Evolutionary conservation across 352 stramenopile species (phyloP), one percentile per base, ranked within the genome.

Genomic region (Phytophthora tentaculata): DNA sequence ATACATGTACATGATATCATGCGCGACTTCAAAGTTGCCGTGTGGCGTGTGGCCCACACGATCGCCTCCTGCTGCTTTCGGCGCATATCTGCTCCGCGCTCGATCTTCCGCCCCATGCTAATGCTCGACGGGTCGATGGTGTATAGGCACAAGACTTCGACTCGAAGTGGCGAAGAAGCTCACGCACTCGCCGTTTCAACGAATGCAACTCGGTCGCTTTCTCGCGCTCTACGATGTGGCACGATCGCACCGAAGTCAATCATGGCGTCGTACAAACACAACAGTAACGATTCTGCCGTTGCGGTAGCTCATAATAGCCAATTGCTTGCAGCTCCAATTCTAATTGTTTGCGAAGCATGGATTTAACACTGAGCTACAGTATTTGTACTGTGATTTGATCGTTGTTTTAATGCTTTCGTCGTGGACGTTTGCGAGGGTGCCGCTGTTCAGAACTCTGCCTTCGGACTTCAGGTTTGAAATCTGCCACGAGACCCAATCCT

Each of bases 41-140:
- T 32, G 23, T 64, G 13, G 23, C 43, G 23, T 64, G 13, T 29
- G 45, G n/a, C n/a, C 54, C 55, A 64, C 62, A 69, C 35, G 35
- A 45, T 55, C 32, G 17, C 5, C 20, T 19, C 62, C 62, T 69
- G 55, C 62, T 69, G 54, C 62, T 69, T 69, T 69, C 61, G 39
- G 17, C 32, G 53, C 51, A 56, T 63, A 32, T 62, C 61, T 48
- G 19, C 26, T 20, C 20, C 17, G 6, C 26, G 19, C 37, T 61
- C 29, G 29, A 66, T 66, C 48, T 66, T 66, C 56, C 56, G 56
- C 63, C 49, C 35, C 41, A 41, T 50, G 19, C 28, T 8, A 32
- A 32, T 32, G 28, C 5, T 32, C n/a, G n/a, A n/a, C 41, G 60
- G 48, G 53, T 53, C n/a, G n/a, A n/a, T n/a, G n/a, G n/a, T 37